Evolutionary conservation across 2,329 filamentous ascomycete species (phyloP), one percentile per base, ranked within the genome.

Genomic region (Atkinsonella texensis): DNA sequence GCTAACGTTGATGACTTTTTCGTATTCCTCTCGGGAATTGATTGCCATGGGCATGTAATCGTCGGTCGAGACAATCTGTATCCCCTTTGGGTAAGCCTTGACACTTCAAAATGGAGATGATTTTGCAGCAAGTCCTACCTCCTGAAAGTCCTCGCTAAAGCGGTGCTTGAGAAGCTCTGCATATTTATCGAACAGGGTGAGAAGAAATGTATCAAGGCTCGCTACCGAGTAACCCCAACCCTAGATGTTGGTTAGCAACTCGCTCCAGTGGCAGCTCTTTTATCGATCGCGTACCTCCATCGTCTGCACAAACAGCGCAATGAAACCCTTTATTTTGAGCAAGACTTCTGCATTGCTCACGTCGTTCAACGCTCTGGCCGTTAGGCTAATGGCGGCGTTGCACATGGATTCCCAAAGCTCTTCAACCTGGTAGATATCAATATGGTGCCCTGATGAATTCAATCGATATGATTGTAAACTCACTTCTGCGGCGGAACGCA

Each of bases 1-100:
- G 70, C 87, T 95, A 54, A 97, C 89, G 55, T 89, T 93, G 57
- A 96, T 81, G 38, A 98, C 91, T 62, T 96, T 95, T 61, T 94
- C 88, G 63, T 95, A 97, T 62, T 97, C 90, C 60, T 95, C 90
- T 15, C 77, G 70, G 18, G 85, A 89, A 61, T 89, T 88, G 65
- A 97, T 95, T 1, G 89, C 87, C 93, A 98, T 97, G 2, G 93
- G 94, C 91, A 98, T 98, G 68, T 98, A 98, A 68, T 98, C 93
- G 65, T 98, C 93, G 1, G 89, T 96, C n/a, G 87, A 83, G 15
- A 84, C 80, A 60, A 84, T 84, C 77, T 81, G 63, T 23, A 47
- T 17, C 23, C 35, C 18, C 10, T 13, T 17, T 5, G 3, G 10
- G 31, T 50, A 7, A 50, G 48, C 32, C 23, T 31, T n/a, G 32